A percentile compares a stretch with the other conserved stretches of the same genome.
Evolutionary conservation across 2,329 filamentous ascomycete species (phyloP).

Genomic region (Colletotrichum camelliae): DNA sequence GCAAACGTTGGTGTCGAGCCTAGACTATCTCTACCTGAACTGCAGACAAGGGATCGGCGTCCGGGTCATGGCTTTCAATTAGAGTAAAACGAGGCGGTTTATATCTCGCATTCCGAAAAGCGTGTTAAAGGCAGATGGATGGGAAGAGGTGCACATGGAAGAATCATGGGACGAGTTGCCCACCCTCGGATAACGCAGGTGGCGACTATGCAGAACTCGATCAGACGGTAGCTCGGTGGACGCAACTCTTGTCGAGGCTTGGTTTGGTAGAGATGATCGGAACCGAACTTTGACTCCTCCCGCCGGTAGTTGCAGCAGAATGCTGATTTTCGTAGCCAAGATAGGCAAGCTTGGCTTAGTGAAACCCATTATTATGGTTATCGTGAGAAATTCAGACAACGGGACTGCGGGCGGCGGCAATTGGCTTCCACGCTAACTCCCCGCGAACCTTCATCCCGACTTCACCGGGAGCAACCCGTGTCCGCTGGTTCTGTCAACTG

Average conservation of each 20-base stretch:
- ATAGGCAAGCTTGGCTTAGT: background rate
- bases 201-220: background rate
- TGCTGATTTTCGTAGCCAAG: background rate
- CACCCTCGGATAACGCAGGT: background rate
- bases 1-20: background rate
- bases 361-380: background rate
- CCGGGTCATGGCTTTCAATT: background rate
- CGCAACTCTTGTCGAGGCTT: background rate
- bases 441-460: background rate
- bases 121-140: background rate
- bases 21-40: background rate
- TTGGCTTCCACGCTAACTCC: background rate
- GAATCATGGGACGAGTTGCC: background rate
- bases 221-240: background rate
- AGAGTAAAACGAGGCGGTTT: background rate
- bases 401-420: background rate
- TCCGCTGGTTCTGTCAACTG: background rate
- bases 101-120: background rate
- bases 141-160: background rate
- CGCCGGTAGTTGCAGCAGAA: background rate
- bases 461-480: background rate
- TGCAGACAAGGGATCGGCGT: background rate
- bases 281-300: background rate
- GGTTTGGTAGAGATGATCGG: background rate
- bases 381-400: background rate